phyloP scores from a whole-genome alignment of 2,329 filamentous ascomycete species.

The Fusarium sp. region DNA sequence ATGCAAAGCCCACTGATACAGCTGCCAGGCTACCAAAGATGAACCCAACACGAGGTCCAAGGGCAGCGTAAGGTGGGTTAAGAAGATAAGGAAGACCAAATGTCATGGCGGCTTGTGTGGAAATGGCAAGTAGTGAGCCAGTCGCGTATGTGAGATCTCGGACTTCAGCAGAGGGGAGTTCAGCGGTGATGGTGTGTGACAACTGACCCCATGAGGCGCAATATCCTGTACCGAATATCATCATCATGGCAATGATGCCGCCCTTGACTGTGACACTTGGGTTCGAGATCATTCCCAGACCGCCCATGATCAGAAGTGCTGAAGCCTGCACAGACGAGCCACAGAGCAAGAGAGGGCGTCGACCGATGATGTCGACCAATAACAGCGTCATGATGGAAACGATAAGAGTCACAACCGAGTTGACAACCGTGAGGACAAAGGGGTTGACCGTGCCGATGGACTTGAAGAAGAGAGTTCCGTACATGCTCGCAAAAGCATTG shows the following conservation, averaged over 20 bases:
- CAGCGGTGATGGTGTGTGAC: slow-evolving; percentile 49
- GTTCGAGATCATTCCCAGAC: slow-evolving; percentile 42
- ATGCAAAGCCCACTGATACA: slow-evolving; percentile 24
- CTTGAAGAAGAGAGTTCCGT: slow-evolving; percentile 46
- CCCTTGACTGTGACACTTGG: slow-evolving; percentile 34
- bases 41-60: slow-evolving; percentile 41
- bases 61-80: slow-evolving; percentile 47
- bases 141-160: slow-evolving; percentile 46
- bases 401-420: slow-evolving; percentile 29
- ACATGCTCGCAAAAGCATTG: slow-evolving; percentile 43
- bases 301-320: slow-evolving; percentile 50
- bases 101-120: slow-evolving; percentile 17
- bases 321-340: slow-evolving; percentile 43
- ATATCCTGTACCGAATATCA: slow-evolving; percentile 46
- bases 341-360: slow-evolving; percentile 38
- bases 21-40: slow-evolving; percentile 26
- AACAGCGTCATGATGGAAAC: slow-evolving; percentile 24
- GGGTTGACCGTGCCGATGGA: slow-evolving; percentile 43
- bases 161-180: slow-evolving; percentile 46
- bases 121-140: slow-evolving; percentile 37
- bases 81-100: slow-evolving; percentile 53
- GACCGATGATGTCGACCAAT: slow-evolving; percentile 35
- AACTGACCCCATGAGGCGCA: slow-evolving; percentile 49
- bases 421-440: slow-evolving; percentile 39
- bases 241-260: slow-evolving; percentile 47